Percentiles rank a stretch among this genome's conserved stretches.
These are phyloP conservation scores for Suhomyces chickasaworum DNA, from an alignment of 1,139 yeast genomes.

Conservation along the genomic window DNA sequence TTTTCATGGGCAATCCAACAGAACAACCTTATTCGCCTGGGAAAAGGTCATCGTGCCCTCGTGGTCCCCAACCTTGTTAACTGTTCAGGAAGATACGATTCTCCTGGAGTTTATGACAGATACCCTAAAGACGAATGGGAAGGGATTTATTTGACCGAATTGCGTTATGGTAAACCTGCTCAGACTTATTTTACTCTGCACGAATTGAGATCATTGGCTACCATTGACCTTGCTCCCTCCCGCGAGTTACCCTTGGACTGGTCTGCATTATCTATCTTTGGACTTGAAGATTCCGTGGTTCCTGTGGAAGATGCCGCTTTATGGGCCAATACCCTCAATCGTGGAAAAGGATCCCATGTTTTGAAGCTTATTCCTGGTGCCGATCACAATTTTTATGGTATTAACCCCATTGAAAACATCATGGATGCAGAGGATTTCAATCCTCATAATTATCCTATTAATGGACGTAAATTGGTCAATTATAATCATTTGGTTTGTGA, in stretches of 20 bases:
- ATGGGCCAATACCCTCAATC: constrained; percentile 58
- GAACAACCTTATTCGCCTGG: constrained; percentile 33
- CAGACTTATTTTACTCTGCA: constrained; percentile 43
- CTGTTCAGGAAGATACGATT: constrained; percentile 65
- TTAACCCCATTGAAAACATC: constrained; percentile 32
- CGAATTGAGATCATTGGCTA: constrained; percentile 60
- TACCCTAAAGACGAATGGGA: constrained; percentile 26
- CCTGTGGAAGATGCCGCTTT: constrained; percentile 63
- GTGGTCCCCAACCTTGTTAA: constrained; percentile 68
- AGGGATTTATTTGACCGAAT: constrained; percentile 28
- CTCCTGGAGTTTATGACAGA: constrained; percentile 39
- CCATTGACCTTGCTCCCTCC: constrained; percentile 49
- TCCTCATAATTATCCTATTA: constrained; percentile 46
- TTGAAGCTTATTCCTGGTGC: constrained; percentile 65
- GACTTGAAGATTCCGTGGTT: constrained; percentile 64
- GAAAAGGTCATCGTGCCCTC: constrained; percentile 30
- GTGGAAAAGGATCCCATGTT: constrained; percentile 54
- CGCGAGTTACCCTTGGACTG: constrained; percentile 47
- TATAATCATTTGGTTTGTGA: constrained; percentile 60
- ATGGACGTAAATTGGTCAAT: constrained; percentile 48
- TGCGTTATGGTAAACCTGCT: constrained; percentile 53
- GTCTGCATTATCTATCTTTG: constrained; percentile 70
- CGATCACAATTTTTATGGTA: constrained; percentile 79
- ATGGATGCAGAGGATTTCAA: constrained; percentile 34
- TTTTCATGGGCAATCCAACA: constrained; percentile 65